A percentile compares a stretch with the other conserved stretches of the same genome.
Evolutionary conservation across 2,329 filamentous ascomycete genomes (phyloP).

Genomic region (Colletotrichum sp.): DNA sequence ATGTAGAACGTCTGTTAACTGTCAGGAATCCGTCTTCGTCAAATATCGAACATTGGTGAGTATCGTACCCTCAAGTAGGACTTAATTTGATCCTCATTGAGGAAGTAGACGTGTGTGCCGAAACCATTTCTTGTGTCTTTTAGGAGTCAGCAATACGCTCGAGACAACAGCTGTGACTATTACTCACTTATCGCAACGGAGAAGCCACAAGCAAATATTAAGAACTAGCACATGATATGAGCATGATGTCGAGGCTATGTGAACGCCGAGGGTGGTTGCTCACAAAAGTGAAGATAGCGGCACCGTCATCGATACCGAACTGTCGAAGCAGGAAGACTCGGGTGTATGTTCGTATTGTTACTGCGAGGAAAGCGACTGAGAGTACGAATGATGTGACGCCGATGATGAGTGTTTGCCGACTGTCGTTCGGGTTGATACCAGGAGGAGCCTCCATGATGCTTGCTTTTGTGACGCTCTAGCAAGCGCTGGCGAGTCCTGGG

Average conservation of each 20-base stretch:
- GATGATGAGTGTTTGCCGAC: not conserved
- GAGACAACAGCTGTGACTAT: not conserved
- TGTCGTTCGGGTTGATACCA: not conserved
- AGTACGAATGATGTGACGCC: not conserved
- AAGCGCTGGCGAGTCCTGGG: not conserved
- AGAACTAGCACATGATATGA: not conserved
- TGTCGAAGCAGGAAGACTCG: constrained; percentile 27
- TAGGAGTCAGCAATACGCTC: not conserved
- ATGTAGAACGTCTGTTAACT: constrained; percentile 31
- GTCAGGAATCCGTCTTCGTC: not conserved
- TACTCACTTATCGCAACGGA: constrained; percentile 11
- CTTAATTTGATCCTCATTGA: not conserved
- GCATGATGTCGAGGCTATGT: not conserved
- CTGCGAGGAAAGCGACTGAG: constrained; percentile 1
- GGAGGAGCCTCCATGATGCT: constrained; percentile 16
- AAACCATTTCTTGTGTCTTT: constrained; percentile 19
- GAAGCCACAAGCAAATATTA: constrained; percentile 9
- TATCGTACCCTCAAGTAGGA: constrained; percentile 9
- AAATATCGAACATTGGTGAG: too few species aligned
- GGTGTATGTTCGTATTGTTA: constrained; percentile 24
- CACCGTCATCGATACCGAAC: constrained; percentile 30
- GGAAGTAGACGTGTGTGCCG: constrained; percentile 20
- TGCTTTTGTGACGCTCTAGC: not conserved
- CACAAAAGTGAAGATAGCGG: constrained; percentile 29
- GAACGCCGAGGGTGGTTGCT: not conserved